Percentiles rank a stretch among this genome's conserved stretches.
phyloP scores from a whole-genome alignment of 257 asterid genomes.

The Solanum neorickii region DNA sequence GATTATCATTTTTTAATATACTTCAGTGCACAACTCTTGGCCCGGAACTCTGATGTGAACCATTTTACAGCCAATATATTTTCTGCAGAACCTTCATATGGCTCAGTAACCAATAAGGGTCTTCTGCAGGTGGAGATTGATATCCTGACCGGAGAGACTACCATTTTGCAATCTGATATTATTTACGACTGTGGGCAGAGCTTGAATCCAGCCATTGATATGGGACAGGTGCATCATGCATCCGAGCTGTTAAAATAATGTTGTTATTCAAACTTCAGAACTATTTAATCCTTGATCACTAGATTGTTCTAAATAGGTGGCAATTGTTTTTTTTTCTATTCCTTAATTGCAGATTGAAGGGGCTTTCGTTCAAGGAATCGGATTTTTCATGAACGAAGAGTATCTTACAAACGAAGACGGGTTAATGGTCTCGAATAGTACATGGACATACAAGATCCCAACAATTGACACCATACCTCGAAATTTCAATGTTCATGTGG shows the following conservation, averaged over 20 bases:
- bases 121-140: conserved; percentile 52
- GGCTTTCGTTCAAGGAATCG: conserved; percentile 78
- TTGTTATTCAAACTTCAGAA: background rate
- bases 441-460: conserved; percentile 83
- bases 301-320: background rate
- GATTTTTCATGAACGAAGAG: conserved; percentile 84
- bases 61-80: background rate
- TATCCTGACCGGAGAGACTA: conserved; percentile 50
- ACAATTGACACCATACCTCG: conserved; percentile 60
- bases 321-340: background rate
- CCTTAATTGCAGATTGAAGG: conserved; percentile 55
- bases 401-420: conserved; percentile 47
- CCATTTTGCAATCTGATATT: conserved; percentile 42
- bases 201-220: conserved; percentile 67
- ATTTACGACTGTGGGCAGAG: conserved; percentile 79
- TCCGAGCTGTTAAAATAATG: background rate
- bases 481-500: conserved; percentile 49
- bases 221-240: conserved; percentile 45
- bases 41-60: background rate
- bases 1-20: background rate
- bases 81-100: background rate
- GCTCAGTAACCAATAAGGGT: background rate
- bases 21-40: background rate
- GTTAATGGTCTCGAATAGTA: conserved; percentile 35
- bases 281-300: background rate